Conservation (phyloP, 495 filamentous ascomycete genomes). For the Xylona heveae region DNA sequence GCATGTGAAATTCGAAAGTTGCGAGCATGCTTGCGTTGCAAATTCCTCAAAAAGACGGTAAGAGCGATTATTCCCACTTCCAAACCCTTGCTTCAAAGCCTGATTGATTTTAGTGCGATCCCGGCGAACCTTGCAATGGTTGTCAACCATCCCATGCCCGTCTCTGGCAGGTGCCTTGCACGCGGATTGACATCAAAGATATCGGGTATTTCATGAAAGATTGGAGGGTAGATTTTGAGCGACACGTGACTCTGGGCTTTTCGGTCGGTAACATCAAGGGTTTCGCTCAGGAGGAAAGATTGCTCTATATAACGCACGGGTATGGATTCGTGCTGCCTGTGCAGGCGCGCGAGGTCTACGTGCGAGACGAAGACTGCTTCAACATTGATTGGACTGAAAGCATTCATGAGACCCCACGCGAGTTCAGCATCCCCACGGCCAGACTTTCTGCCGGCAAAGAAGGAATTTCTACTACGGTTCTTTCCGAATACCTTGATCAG, state of each 20-base stretch:
- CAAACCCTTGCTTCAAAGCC: conserved; percentile 1
- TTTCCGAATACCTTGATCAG: conserved; percentile 78
- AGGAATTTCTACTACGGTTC: conserved; percentile 49
- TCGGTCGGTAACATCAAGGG: conserved; percentile 21
- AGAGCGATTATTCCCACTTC: conserved; percentile 5
- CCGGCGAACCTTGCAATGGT: conserved; percentile 78
- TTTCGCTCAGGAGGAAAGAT: conserved; percentile 53
- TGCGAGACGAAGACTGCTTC: conserved; percentile 81
- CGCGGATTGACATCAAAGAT: conserved; percentile 90
- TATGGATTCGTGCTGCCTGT: conserved; percentile 78
- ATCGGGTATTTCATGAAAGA: conserved; percentile 96
- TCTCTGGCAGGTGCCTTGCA: conserved; percentile 89
- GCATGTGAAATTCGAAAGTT: conserved; percentile 85
- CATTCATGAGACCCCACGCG: conserved; percentile 42
- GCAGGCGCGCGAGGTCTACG: conserved; percentile 74
- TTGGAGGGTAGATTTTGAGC: conserved; percentile 87
- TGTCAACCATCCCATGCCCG: conserved; percentile 85
- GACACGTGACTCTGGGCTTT: conserved; percentile 58
- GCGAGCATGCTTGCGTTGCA: conserved; percentile 82
- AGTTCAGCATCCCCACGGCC: conserved; percentile 69
- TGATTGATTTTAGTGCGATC: conserved; percentile 41
- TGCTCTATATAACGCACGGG: conserved; percentile 38
- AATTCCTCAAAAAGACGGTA: conserved; percentile 87
- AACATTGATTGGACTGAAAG: conserved; percentile 77
- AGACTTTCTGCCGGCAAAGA: conserved; percentile 67